Evolutionary conservation across 1,284 basidiomycete species (phyloP).

Genomic region (Limonomyces culmigenus): DNA sequence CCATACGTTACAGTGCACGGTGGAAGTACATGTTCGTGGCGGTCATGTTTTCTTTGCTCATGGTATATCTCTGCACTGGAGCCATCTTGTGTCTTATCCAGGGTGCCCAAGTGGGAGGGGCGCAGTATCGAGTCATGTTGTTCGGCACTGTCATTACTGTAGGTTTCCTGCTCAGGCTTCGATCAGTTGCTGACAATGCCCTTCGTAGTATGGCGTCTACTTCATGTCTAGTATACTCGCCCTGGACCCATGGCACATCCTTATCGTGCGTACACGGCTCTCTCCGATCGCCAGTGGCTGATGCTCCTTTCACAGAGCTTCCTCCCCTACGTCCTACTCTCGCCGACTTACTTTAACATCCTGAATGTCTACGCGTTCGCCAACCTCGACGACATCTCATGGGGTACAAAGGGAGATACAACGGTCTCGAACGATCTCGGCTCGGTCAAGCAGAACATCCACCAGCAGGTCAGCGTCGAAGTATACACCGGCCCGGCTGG

Average conservation of each 20-base stretch:
- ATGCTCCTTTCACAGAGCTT: constrained; percentile 42
- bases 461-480: constrained; percentile 79
- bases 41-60: constrained; percentile 62
- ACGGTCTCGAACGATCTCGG: constrained; percentile 62
- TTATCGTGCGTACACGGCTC: constrained; percentile 48
- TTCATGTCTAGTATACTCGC: constrained; percentile 68
- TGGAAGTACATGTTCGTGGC: constrained; percentile 79
- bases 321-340: constrained; percentile 74
- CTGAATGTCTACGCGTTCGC: constrained; percentile 74
- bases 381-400: constrained; percentile 75
- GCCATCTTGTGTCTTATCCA: constrained; percentile 63
- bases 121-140: constrained; percentile 61
- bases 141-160: constrained; percentile 79
- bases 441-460: constrained; percentile 59
- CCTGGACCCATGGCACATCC: constrained; percentile 85
- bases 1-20: constrained; percentile 32
- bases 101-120: constrained; percentile 45
- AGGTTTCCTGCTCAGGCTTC: constrained; percentile 21
- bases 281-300: background rate
- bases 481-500: constrained; percentile 77
- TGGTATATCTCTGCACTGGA: constrained; percentile 66
- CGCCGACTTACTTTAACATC: constrained; percentile 80
- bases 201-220: constrained; percentile 38
- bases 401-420: constrained; percentile 81
- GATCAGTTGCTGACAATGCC: background rate